Evolutionary conservation across 371 early-diverging fungal species (phyloP).

Genomic region (Mortierella sp.): DNA sequence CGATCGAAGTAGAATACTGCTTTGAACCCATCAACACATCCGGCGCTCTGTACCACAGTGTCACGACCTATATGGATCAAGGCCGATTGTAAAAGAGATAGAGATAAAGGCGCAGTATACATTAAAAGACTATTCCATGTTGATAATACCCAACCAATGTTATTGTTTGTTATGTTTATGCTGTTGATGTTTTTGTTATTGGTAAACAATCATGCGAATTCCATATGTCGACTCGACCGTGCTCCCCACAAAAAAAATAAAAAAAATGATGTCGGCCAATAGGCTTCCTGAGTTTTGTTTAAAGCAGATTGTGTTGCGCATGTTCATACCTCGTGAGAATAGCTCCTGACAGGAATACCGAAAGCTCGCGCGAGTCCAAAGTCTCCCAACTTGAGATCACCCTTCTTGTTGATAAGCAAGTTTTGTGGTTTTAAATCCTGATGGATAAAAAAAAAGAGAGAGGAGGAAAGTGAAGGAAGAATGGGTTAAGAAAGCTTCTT

Average conservation of each 20-base stretch:
- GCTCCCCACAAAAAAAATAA: conserved; percentile 1
- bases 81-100: not conserved
- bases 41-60: conserved; percentile 97
- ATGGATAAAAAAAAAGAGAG: not conserved
- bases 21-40: conserved; percentile 98
- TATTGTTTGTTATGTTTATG: not conserved
- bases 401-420: conserved; percentile 54
- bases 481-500: conserved; percentile 24
- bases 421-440: conserved; percentile 93
- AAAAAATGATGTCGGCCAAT: conserved; percentile 7
- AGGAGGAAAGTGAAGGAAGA: not conserved
- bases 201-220: conserved; percentile 26
- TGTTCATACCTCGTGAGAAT: conserved; percentile 94
- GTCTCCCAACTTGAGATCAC: conserved; percentile 90
- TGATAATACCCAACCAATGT: not conserved
- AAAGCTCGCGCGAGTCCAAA: conserved; percentile 98
- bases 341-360: conserved; percentile 96
- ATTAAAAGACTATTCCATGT: not conserved
- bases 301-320: too few relatives aligned
- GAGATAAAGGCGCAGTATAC: not conserved
- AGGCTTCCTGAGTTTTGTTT: not conserved
- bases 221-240: conserved; percentile 1
- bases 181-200: not conserved
- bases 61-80: conserved; percentile 86
- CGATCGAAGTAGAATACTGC: conserved; percentile 98